Conservation (phyloP, 2,329 filamentous ascomycete species). For the Epicoccum nigrum region DNA sequence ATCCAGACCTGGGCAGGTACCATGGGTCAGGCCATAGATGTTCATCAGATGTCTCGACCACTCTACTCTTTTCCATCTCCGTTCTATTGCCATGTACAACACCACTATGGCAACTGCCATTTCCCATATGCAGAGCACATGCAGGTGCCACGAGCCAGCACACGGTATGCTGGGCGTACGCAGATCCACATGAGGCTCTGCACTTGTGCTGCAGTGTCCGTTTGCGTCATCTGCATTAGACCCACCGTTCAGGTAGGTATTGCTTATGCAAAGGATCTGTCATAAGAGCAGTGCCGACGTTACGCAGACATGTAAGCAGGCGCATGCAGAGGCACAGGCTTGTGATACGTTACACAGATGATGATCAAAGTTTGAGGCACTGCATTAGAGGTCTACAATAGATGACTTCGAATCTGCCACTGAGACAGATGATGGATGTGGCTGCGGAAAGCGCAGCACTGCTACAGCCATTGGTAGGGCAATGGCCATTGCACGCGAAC, state of each 20-base stretch:
- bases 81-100: conserved; percentile 6
- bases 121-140: neutral
- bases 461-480: neutral
- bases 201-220: conserved; percentile 3
- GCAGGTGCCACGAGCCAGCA: neutral
- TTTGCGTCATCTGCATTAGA: conserved; percentile 1
- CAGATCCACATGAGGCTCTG: conserved; percentile 10
- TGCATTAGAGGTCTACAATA: neutral
- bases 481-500: neutral
- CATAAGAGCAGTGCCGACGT: conserved; percentile 5
- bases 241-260: neutral
- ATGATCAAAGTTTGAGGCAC: neutral
- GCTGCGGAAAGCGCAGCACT: neutral
- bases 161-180: neutral
- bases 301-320: conserved; percentile 5
- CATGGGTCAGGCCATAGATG: neutral
- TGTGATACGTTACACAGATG: conserved; percentile 10
- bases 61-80: neutral
- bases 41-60: neutral
- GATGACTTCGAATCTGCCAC: neutral
- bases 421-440: conserved; percentile 8
- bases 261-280: neutral
- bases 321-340: neutral
- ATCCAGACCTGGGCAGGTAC: neutral
- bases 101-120: neutral